Evolutionary conservation across 371 early-diverging fungal species (phyloP).

Genomic region (Lichtheimia hyalospora): DNA sequence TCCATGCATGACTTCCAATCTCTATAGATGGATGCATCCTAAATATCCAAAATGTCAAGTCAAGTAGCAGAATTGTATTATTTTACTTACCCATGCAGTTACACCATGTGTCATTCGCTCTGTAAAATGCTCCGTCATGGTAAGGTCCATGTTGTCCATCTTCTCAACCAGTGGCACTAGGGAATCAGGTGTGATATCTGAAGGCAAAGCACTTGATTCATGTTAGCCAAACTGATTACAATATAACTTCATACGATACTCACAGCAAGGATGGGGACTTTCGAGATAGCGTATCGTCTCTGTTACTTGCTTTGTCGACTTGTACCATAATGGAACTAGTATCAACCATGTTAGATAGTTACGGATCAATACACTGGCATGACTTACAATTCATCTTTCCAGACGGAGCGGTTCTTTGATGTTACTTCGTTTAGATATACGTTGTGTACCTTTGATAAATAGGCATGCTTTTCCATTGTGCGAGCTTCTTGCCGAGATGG

Average conservation of each 20-base stretch:
- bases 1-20: constrained; percentile 5
- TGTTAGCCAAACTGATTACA: neutral
- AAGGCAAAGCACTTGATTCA: neutral
- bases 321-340: too few species aligned
- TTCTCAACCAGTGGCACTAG: neutral
- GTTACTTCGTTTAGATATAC: constrained; percentile 4
- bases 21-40: neutral
- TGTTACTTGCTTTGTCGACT: too few species aligned
- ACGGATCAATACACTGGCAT: neutral
- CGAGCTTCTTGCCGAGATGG: neutral
- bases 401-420: constrained; percentile 1
- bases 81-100: constrained; percentile 8
- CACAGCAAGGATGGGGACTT: neutral
- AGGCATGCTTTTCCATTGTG: neutral
- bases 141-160: neutral
- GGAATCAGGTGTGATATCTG: neutral
- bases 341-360: neutral
- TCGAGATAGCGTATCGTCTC: neutral
- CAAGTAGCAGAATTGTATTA: neutral
- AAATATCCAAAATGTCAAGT: neutral
- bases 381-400: constrained; percentile 18
- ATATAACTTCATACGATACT: neutral
- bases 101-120: constrained; percentile 8
- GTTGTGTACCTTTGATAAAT: neutral
- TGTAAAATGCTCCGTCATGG: neutral